These are phyloP conservation scores for Xylaria polymorpha DNA, from an alignment of 2,329 filamentous ascomycete species.

Conservation along the genomic window DNA sequence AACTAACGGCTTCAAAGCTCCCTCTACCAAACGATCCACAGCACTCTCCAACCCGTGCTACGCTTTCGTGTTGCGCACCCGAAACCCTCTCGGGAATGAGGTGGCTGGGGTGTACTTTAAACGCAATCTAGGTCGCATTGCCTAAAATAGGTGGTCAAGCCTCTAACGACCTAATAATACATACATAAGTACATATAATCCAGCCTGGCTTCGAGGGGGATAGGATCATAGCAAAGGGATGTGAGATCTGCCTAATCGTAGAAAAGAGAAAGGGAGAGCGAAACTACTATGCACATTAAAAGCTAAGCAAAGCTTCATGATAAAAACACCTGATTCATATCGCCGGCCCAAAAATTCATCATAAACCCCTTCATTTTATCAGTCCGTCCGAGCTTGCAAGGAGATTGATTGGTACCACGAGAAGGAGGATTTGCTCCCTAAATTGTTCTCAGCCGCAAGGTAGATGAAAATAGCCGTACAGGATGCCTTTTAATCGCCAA, in stretches of 20 bases:
- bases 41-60: too few species aligned
- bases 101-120: too few species aligned
- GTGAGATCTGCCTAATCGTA: background rate
- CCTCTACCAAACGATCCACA: too few species aligned
- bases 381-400: background rate
- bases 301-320: slow-evolving; percentile 30
- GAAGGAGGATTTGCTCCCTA: slow-evolving; percentile 2
- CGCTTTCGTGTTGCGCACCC: too few species aligned
- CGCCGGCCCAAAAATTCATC: slow-evolving; percentile 9
- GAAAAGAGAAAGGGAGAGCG: background rate
- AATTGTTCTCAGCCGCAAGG: slow-evolving; percentile 12
- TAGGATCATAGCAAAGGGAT: background rate
- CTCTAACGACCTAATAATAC: background rate
- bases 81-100: too few species aligned
- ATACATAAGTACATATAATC: slow-evolving; percentile 2
- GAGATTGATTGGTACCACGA: background rate
- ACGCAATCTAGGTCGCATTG: background rate
- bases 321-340: slow-evolving; percentile 11
- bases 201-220: background rate
- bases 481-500: slow-evolving; percentile 52
- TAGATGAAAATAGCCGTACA: slow-evolving; percentile 18
- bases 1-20: too few species aligned
- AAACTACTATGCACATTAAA: slow-evolving; percentile 27
- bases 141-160: background rate
- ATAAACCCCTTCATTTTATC: slow-evolving; percentile 17